phyloP scores from a whole-genome alignment of 352 stramenopile genomes.

The Globisporangium yorkense region DNA sequence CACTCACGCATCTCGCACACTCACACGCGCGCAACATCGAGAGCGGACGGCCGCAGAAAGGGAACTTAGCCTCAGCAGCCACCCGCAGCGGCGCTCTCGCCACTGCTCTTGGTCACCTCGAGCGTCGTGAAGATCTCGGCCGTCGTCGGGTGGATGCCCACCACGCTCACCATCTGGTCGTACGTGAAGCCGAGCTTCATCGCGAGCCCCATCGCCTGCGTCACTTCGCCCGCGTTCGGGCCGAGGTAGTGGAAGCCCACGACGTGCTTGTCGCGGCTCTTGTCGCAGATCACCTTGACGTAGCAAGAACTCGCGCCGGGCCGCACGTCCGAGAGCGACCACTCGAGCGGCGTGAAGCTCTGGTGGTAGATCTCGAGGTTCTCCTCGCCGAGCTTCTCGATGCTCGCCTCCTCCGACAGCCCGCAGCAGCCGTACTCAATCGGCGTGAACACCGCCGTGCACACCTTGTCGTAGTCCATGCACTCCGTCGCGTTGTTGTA shows the following conservation, averaged over 20 bases:
- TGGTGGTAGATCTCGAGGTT: constrained; percentile 95
- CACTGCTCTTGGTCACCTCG: constrained; percentile 93
- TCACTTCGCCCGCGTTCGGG: constrained; percentile 96
- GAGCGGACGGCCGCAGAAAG: constrained; percentile 21
- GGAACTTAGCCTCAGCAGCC: constrained; percentile 94
- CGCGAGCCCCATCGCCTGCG: constrained; percentile 89
- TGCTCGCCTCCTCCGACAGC: constrained; percentile 95
- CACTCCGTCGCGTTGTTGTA: constrained; percentile 75
- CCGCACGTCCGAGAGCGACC: constrained; percentile 73
- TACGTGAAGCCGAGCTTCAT: constrained; percentile 96
- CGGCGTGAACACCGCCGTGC: constrained; percentile 94
- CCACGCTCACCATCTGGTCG: constrained; percentile 88
- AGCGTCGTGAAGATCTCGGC: constrained; percentile 95
- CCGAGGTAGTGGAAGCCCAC: constrained; percentile 98
- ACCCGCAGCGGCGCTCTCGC: constrained; percentile 85
- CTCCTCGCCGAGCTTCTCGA: constrained; percentile 82
- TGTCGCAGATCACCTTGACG: constrained; percentile 94
- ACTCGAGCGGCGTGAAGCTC: constrained; percentile 96
- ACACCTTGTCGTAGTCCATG: constrained; percentile 94
- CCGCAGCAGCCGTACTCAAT: constrained; percentile 97
- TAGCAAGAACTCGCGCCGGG: constrained; percentile 82
- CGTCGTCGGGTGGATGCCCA: constrained; percentile 96
- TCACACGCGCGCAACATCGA: background rate
- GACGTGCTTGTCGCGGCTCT: constrained; percentile 81
- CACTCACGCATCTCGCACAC: background rate